A percentile compares a stretch with the other conserved stretches of the same genome.
Evolutionary conservation across 495 filamentous ascomycete genomes (phyloP).

Genomic region (Neurospora intermedia): DNA sequence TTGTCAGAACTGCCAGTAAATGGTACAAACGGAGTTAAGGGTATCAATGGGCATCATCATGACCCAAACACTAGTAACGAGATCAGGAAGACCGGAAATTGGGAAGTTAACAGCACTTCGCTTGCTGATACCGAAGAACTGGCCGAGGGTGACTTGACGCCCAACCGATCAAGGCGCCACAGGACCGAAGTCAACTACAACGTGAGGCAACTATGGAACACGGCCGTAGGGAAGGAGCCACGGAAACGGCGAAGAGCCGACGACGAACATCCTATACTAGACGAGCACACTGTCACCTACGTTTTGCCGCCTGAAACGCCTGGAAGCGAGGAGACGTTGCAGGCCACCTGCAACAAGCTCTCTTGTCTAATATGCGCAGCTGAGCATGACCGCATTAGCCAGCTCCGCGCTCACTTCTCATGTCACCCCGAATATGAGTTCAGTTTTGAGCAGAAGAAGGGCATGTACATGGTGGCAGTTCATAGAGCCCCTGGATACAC

Average conservation of each 20-base stretch:
- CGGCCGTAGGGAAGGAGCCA: constrained; percentile 33
- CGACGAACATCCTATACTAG: constrained; percentile 17
- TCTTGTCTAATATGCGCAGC: constrained; percentile 37
- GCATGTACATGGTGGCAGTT: constrained; percentile 12
- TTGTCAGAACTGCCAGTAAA: constrained; percentile 15
- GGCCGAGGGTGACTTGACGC: constrained; percentile 20
- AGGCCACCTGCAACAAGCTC: constrained; percentile 30
- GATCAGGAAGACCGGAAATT: constrained; percentile 18
- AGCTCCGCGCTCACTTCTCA: constrained; percentile 35
- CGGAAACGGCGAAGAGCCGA: constrained; percentile 29
- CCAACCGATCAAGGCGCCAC: constrained; percentile 28
- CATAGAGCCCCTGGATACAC: not conserved
- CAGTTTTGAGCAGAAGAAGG: constrained; percentile 23
- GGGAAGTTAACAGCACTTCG: constrained; percentile 2
- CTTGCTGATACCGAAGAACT: not conserved
- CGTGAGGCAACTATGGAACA: constrained; percentile 37
- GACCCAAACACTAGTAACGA: constrained; percentile 12
- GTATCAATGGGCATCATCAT: constrained; percentile 12
- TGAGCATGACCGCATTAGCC: constrained; percentile 27
- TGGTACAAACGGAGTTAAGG: constrained; percentile 17
- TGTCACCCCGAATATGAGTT: constrained; percentile 37
- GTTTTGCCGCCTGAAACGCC: constrained; percentile 26
- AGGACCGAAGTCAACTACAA: constrained; percentile 41
- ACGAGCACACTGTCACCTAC: constrained; percentile 32
- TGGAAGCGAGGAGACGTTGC: not conserved